These are phyloP conservation scores for Aspergillus sp. DNA, from an alignment of 2,329 filamentous ascomycete species.

Conservation along the genomic window DNA sequence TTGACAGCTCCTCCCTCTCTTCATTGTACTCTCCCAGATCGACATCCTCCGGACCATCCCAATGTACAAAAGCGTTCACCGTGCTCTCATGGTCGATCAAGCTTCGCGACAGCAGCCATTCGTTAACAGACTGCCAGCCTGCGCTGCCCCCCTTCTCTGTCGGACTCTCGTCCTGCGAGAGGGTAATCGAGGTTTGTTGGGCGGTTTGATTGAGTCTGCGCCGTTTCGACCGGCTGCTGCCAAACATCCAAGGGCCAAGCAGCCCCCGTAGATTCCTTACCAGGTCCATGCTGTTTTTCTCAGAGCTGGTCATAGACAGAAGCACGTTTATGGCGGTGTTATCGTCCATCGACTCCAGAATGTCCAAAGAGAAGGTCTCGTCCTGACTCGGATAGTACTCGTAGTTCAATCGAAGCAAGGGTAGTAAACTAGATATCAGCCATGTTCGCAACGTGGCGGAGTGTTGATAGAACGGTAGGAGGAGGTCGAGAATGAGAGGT, in stretches of 20 bases:
- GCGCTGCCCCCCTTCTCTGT: slow-evolving; percentile 24
- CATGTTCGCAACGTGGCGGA: slow-evolving; percentile 56
- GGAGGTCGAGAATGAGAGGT: slow-evolving; percentile 53
- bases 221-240: slow-evolving; percentile 54
- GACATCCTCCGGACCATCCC: slow-evolving; percentile 60
- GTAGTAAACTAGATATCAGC: slow-evolving; percentile 60
- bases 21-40: slow-evolving; percentile 56
- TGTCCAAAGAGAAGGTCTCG: slow-evolving; percentile 46
- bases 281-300: slow-evolving; percentile 38
- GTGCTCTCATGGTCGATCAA: slow-evolving; percentile 50
- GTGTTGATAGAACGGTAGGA: slow-evolving; percentile 57
- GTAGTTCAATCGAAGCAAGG: slow-evolving; percentile 59
- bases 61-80: slow-evolving; percentile 53
- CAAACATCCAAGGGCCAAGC: slow-evolving; percentile 64
- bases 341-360: slow-evolving; percentile 53
- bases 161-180: slow-evolving; percentile 18
- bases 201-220: slow-evolving; percentile 44
- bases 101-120: slow-evolving; percentile 58
- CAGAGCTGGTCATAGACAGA: slow-evolving; percentile 43
- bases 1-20: slow-evolving; percentile 40
- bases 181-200: slow-evolving; percentile 27
- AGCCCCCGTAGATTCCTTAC: slow-evolving; percentile 58
- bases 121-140: slow-evolving; percentile 59
- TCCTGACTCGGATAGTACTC: slow-evolving; percentile 60
- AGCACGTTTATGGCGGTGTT: slow-evolving; percentile 54